These are phyloP conservation scores for Lentinula sp. DNA, from an alignment of 768 basidiomycete species.

Conservation along the genomic window DNA sequence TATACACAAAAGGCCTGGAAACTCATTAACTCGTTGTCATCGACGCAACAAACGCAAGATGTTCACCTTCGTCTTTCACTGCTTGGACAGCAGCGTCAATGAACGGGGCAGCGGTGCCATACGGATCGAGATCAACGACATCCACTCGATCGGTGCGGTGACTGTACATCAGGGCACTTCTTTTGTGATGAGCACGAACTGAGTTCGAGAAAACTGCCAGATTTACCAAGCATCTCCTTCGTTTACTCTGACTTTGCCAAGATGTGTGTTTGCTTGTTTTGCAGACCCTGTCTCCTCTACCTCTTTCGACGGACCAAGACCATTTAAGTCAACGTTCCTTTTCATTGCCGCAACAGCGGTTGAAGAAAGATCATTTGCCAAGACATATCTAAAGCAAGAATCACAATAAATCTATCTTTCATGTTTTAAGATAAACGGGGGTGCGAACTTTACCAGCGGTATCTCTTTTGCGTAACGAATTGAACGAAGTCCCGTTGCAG, in stretches of 20 bases:
- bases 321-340: constrained; percentile 81
- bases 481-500: constrained; percentile 91
- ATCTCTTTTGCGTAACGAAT: constrained; percentile 99
- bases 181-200: background rate
- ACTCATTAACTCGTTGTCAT: background rate
- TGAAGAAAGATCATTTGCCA: constrained; percentile 90
- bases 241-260: constrained; percentile 68
- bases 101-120: constrained; percentile 96
- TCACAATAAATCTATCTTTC: background rate
- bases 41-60: background rate
- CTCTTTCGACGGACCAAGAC: constrained; percentile 34
- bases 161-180: constrained; percentile 78
- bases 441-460: constrained; percentile 72
- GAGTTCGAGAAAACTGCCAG: background rate
- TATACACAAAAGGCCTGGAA: constrained; percentile 79
- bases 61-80: constrained; percentile 76
- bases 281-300: constrained; percentile 16
- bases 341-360: constrained; percentile 82
- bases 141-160: constrained; percentile 84
- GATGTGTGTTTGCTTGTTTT: constrained; percentile 10
- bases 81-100: constrained; percentile 92
- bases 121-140: constrained; percentile 96
- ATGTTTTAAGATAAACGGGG: background rate
- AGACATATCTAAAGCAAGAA: constrained; percentile 59
- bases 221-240: constrained; percentile 92